Conservation (phyloP, 306 rosid genomes). For the Carpinus fangiana region DNA sequence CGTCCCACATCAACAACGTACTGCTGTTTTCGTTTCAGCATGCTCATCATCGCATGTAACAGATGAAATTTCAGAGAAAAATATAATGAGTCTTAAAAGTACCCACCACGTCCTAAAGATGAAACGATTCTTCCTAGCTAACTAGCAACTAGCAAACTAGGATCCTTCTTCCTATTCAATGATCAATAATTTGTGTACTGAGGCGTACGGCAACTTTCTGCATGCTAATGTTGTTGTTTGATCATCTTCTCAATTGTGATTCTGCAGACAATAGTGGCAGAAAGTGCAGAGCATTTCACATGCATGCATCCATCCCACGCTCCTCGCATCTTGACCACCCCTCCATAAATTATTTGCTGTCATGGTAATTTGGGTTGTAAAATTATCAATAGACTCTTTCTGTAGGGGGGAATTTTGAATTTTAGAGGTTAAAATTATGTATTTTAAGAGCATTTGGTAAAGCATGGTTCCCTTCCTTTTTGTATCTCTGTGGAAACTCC, state of each 20-base stretch:
- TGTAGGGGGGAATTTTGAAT: no score
- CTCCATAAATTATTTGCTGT: neutral
- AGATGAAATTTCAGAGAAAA: neutral
- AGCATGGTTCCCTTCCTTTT: no score
- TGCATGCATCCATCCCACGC: constrained; percentile 8
- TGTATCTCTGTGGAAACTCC: no score
- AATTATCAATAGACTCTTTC: no score
- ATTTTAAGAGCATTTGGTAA: no score
- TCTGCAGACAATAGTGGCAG: constrained; percentile 6
- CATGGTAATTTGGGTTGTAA: no score
- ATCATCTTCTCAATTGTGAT: constrained; percentile 19
- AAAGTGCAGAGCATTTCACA: constrained; percentile 28
- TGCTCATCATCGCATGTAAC: no score
- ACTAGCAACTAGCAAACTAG: no score
- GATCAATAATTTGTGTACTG: constrained; percentile 19
- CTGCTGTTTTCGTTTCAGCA: neutral
- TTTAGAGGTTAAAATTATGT: no score
- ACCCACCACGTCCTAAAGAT: neutral
- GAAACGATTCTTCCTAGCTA: neutral
- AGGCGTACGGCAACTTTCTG: constrained; percentile 18
- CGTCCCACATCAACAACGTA: neutral
- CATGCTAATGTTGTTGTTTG: no score
- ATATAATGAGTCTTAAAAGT: neutral
- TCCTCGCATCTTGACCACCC: neutral
- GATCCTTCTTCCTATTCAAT: neutral